phyloP scores from a whole-genome alignment of 2,329 filamentous ascomycete species.

The Colletotrichum sojae region DNA sequence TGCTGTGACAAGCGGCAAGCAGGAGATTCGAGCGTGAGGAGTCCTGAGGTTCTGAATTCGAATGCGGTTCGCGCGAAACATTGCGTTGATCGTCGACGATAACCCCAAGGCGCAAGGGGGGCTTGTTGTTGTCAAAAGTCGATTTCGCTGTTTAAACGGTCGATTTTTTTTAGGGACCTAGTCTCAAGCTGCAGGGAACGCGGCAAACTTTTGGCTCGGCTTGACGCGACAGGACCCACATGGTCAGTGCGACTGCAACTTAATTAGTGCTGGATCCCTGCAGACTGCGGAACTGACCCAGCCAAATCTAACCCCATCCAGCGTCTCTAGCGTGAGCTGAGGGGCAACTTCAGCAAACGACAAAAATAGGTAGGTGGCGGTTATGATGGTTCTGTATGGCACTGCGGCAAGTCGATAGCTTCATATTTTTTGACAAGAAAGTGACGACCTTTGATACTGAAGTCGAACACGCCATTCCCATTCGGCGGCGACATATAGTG shows the following conservation, averaged over 20 bases:
- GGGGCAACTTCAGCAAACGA: too few relatives aligned
- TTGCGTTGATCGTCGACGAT: slow-evolving; percentile 43
- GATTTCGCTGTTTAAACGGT: neutral
- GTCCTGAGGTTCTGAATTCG: slow-evolving; percentile 46
- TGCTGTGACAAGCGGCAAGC: slow-evolving; percentile 22
- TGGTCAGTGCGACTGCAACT: slow-evolving; percentile 2
- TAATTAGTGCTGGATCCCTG: slow-evolving; percentile 11
- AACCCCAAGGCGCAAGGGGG: slow-evolving; percentile 18
- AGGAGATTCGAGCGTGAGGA: slow-evolving; percentile 49
- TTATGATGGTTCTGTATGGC: too few relatives aligned
- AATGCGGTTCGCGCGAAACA: slow-evolving; percentile 51
- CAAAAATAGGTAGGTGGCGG: too few relatives aligned
- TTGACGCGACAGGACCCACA: slow-evolving; percentile 25
- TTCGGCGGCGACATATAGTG: slow-evolving; percentile 17
- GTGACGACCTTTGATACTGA: neutral
- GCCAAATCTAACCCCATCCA: neutral
- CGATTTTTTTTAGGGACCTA: slow-evolving; percentile 6
- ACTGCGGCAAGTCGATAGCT: too few relatives aligned
- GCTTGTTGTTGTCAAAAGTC: neutral
- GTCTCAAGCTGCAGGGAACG: neutral
- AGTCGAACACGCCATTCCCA: slow-evolving; percentile 23
- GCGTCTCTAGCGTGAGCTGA: too few relatives aligned
- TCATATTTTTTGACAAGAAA: neutral
- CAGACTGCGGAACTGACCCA: neutral
- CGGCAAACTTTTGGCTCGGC: neutral